These are phyloP conservation scores for Neopestalotiopsis rosae DNA, from an alignment of 2,329 filamentous ascomycete genomes.

Conservation along the genomic window DNA sequence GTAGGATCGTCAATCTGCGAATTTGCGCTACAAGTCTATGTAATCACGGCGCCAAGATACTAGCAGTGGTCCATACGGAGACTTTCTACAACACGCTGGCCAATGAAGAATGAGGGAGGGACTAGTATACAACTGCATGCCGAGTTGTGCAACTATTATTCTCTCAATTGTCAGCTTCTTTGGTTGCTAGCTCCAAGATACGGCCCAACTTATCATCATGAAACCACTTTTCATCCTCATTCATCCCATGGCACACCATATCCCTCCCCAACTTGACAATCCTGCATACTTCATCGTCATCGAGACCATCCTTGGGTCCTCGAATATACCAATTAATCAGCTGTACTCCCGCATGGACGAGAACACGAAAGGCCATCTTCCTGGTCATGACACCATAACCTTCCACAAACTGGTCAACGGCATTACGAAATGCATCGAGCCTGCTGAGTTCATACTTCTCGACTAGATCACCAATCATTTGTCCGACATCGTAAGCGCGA, in stretches of 20 bases:
- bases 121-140: too few species aligned
- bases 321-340: slow-evolving; percentile 37
- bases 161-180: not conserved
- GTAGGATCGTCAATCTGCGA: too few species aligned
- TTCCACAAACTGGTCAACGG: slow-evolving; percentile 40
- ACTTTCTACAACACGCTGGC: too few species aligned
- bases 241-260: not conserved
- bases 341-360: slow-evolving; percentile 47
- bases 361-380: slow-evolving; percentile 43
- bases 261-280: slow-evolving; percentile 4
- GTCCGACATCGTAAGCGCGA: slow-evolving; percentile 45
- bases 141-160: too few species aligned
- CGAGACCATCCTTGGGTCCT: slow-evolving; percentile 3
- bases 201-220: not conserved
- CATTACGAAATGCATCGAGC: slow-evolving; percentile 32
- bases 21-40: too few species aligned
- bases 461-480: slow-evolving; percentile 48
- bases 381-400: slow-evolving; percentile 41
- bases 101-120: too few species aligned
- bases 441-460: slow-evolving; percentile 42
- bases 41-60: too few species aligned
- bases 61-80: too few species aligned
- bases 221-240: not conserved
- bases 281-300: not conserved
- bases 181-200: not conserved